Base-by-base conservation (phyloP, 108 stramenopile species). In the Nannochloropsis gaditana region DNA sequence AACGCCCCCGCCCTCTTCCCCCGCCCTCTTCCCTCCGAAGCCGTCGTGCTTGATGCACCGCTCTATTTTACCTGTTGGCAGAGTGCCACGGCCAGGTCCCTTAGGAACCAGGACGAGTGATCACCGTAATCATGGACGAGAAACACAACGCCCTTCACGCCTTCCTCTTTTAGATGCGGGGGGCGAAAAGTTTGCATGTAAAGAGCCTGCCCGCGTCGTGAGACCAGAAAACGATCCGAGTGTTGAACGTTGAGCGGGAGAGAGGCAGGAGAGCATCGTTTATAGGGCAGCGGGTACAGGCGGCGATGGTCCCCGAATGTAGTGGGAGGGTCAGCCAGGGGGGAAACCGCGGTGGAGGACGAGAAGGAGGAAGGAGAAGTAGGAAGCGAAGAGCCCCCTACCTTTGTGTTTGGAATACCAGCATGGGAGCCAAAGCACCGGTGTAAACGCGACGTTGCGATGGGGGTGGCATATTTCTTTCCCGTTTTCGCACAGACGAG, bases 1-100 rank as follows among this genome's bases (percentile, higher is more conserved):
- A 31, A 31, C 31, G 31, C 31, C 31, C 31, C 31, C 31, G 31
- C 31, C 31, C 31, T 15, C 10, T 50, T 50, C 47, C 47, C 59
- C 6, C 59, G 19, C 59, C 59, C 6, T 73, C 59, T 6, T 6
- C n/a, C 59, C 8, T 31, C 31, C 0, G 31, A 31, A 31, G 31
- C 31, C 31, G 31, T 31, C 31, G 31, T 31, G 31, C 31, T 31
- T 31, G 31, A 31, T 31, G 31, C 31, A 31, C 31, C 31, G 31
- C 59, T 73, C 59, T 6, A 15, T 73, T n/a, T n/a, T n/a, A 73
- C 59, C 59, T 73, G 59, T n/a, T 73, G 59, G 59, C 59, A 73
- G n/a, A 73, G 59, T 0, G 8, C 59, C n/a, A 73, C 59, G 59
- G 59, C 59, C 59, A 73, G 59, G 8, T 73, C 59, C 59, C 59